Evolutionary conservation across 129 eudicot species (phyloP), one percentile per base, ranked within the genome.

Genomic region (Artemisia tridentata): DNA sequence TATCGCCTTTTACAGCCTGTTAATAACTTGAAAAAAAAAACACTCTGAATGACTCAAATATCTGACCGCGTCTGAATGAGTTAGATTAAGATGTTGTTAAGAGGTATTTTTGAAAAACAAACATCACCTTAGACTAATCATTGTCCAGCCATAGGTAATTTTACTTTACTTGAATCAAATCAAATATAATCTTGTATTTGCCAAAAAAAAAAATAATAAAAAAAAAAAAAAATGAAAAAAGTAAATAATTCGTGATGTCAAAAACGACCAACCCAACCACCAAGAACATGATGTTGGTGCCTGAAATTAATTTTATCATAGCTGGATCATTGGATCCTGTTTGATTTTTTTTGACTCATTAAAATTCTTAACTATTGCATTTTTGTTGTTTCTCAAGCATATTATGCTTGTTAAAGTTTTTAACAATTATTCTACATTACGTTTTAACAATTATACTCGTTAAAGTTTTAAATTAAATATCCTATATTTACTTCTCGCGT

Each of bases 251-350:
- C 55, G 5, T 48, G 11, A 29, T 49, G 56, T 76, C 34, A 59
- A 76, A 76, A 50, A 60, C 68, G 31, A 76, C 56, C 70, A 61
- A 76, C 80, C 69, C 75, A 76, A 76, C 80, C 34, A 76, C 80
- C 80, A 68, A 68, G 63, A 76, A 68, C 75, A 76, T 68, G 80
- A 76, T 68, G 60, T 68, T 60, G 80, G 69, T 76, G 80, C 69
- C 48, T 68, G 47, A 58, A 76, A 31, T 76, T 68, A 76, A 68
- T 60, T 68, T 60, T 70, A 68, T 60, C 75, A 76, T 76, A 68
- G 80, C 80, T 76, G 80, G 80, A 76, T 76, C 78, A 64, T 19
- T 64, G 72, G 75, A 76, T 60, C 48, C 50, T n/a, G 34, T 58
- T 68, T 49, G 63, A 61, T 68, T 48, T 75, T 75, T 16, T 57